phyloP scores from a whole-genome alignment of 2,329 filamentous ascomycete species.

The Dryadomyces sulphureus region DNA sequence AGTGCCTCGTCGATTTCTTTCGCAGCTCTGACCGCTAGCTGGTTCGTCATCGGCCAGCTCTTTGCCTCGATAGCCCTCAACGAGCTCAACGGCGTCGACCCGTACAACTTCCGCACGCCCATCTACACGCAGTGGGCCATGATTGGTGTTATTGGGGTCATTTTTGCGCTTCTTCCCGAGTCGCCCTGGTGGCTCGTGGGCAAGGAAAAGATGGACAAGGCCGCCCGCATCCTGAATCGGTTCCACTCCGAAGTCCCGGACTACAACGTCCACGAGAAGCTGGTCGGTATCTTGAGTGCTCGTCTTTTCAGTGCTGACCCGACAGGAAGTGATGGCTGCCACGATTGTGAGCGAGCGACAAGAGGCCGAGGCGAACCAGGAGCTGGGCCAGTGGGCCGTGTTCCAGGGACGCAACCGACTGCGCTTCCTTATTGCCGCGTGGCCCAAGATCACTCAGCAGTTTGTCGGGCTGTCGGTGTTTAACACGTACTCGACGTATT shows the following conservation, averaged over 20 bases:
- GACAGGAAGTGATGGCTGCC: slow-evolving; percentile 19
- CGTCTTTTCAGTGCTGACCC: no score
- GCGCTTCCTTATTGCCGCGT: slow-evolving; percentile 21
- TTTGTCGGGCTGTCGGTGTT: slow-evolving; percentile 23
- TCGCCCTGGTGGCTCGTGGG: slow-evolving; percentile 23
- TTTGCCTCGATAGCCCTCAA: slow-evolving; percentile 27
- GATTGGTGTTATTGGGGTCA: slow-evolving; percentile 21
- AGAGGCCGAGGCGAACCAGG: slow-evolving; percentile 15
- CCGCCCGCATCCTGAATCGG: slow-evolving; percentile 15
- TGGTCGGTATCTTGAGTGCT: no score
- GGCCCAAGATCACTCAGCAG: slow-evolving; percentile 25
- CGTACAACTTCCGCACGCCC: slow-evolving; percentile 20
- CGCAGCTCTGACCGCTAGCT: slow-evolving; percentile 11
- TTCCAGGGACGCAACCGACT: slow-evolving; percentile 22
- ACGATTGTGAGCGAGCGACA: slow-evolving; percentile 19
- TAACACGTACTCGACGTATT: slow-evolving; percentile 24
- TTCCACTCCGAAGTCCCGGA: slow-evolving; percentile 17
- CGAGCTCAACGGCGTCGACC: slow-evolving; percentile 16
- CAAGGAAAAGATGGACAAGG: slow-evolving; percentile 18
- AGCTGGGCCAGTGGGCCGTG: slow-evolving; percentile 18
- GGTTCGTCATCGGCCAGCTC: slow-evolving; percentile 26
- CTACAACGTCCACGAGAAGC: slow-evolving; percentile 18
- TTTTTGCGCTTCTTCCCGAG: slow-evolving; percentile 22
- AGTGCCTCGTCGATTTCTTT: slow-evolving; percentile 5
- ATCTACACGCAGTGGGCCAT: slow-evolving; percentile 28